These are phyloP conservation scores for Diplodia mutila DNA, from an alignment of 2,329 filamentous ascomycete species.

Conservation along the genomic window DNA sequence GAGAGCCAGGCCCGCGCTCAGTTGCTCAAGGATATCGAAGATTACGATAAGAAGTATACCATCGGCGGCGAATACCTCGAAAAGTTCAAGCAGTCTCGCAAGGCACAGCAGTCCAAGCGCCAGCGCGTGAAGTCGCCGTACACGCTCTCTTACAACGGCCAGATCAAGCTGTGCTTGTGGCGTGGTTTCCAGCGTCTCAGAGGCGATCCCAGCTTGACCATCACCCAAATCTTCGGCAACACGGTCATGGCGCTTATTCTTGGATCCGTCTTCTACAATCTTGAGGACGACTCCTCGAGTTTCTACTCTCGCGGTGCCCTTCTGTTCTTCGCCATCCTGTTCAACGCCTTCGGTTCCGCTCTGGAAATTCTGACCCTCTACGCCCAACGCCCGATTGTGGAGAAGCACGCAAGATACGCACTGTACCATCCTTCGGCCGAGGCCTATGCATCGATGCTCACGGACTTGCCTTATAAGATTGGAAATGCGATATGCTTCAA, in stretches of 20 bases:
- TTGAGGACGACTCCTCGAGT: conserved; percentile 62
- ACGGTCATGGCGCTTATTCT: conserved; percentile 74
- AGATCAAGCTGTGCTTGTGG: conserved; percentile 74
- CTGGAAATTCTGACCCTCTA: conserved; percentile 82
- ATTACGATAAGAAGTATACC: conserved; percentile 42
- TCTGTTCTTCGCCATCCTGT: conserved; percentile 79
- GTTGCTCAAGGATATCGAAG: conserved; percentile 45
- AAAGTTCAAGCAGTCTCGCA: conserved; percentile 44
- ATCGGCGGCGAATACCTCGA: conserved; percentile 43
- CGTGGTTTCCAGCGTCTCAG: conserved; percentile 74
- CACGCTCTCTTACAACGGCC: conserved; percentile 72
- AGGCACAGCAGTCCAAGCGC: conserved; percentile 44
- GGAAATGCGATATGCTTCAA: conserved; percentile 48
- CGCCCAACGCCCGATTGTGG: conserved; percentile 82
- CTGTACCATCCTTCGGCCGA: conserved; percentile 86
- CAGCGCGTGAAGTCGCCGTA: conserved; percentile 71
- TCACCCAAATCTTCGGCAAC: conserved; percentile 69
- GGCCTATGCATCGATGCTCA: conserved; percentile 67
- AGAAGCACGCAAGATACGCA: conserved; percentile 82
- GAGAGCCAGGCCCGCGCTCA: conserved; percentile 50
- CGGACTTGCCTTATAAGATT: conserved; percentile 52
- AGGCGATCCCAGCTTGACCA: conserved; percentile 70
- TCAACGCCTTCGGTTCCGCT: conserved; percentile 77
- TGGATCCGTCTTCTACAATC: conserved; percentile 76
- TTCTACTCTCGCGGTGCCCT: conserved; percentile 77